These are phyloP conservation scores for Trebouxiophyceae sp. DNA, from an alignment of 163 green algal genomes.

Conservation along the genomic window DNA sequence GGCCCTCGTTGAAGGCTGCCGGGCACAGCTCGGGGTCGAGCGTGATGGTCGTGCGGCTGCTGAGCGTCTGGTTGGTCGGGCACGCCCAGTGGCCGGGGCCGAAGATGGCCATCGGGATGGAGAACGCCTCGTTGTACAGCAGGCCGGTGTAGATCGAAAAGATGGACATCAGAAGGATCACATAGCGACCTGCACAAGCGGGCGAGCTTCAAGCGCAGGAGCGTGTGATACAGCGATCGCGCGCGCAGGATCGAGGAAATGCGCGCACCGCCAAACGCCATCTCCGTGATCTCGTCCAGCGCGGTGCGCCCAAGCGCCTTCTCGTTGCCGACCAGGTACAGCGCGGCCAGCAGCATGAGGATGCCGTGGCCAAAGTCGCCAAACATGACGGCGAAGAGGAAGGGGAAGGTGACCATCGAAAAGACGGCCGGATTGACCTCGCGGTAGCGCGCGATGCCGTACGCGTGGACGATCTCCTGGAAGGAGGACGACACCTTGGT, in stretches of 20 bases:
- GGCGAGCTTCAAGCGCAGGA: too few species aligned
- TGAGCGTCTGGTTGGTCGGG: slow-evolving; percentile 21
- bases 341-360: slow-evolving; percentile 79
- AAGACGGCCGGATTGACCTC: slow-evolving; percentile 90
- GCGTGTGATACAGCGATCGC: too few species aligned
- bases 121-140: slow-evolving; percentile 99
- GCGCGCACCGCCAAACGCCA: slow-evolving; percentile 89
- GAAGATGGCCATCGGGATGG: slow-evolving; percentile 87
- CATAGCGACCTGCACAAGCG: slow-evolving; percentile 68
- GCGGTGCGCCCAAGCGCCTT: slow-evolving; percentile 60
- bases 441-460: slow-evolving; percentile 84
- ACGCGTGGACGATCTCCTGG: slow-evolving; percentile 81
- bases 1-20: slow-evolving; percentile 18
- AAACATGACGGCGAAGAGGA: slow-evolving; percentile 99
- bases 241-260: too few species aligned
- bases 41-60: slow-evolving; percentile 27
- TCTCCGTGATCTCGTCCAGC: slow-evolving; percentile 88
- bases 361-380: slow-evolving; percentile 92
- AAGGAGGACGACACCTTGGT: slow-evolving; percentile 87
- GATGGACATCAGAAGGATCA: slow-evolving; percentile 93
- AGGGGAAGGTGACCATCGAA: slow-evolving; percentile 97
- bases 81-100: slow-evolving; percentile 39
- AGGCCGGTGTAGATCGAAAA: slow-evolving; percentile 95
- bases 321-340: slow-evolving; percentile 82
- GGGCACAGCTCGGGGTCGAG: slow-evolving; percentile 33